Base-by-base conservation (phyloP, 2,329 filamentous ascomycete genomes). In the Drechslera avenae region DNA sequence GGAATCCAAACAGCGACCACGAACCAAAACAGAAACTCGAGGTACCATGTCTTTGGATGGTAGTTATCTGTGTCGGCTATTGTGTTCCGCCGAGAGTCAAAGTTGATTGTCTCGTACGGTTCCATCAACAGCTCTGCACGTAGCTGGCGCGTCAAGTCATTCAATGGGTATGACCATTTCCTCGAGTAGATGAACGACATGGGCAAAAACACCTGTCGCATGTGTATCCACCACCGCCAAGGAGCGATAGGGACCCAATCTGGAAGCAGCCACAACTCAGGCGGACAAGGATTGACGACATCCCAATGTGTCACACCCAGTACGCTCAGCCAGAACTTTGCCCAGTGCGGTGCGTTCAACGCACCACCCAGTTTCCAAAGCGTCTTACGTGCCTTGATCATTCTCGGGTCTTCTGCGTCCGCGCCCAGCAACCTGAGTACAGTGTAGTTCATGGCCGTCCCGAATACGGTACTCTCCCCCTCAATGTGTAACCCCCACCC, bases 211-310 rank as follows among this genome's bases (percentile, higher is more conserved):
- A 99, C 92, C 74, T 89, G 86, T n/a, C 94, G 90, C 74, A 97
- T 97, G 66, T 99, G 94, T 65, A 97, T 90, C 93, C 92, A 97
- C 92, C 93, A 97, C 60, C 91, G 81, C 91, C 91, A 96, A 0
- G 93, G 93, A 4, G 91, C 86, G 67, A 96, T 82, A 1, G 92
- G 92, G 3, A 91, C 82, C 91, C 91, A 96, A 72, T 96, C 90
- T 0, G 92, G 92, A 3, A 97, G 77, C 33, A 96, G 80, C 94
- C 94, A 99, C 36, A 97, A 73, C 76, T 99, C 94, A 0, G 94
- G 90, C 1, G 94, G 94, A 2, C 94, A 86, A 0, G 94, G 94
- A 64, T 97, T 99, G 62, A 97, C 92, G 52, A 94, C 86, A 47
- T 96, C 91, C 91, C 93, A 99, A 21, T 87, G 79, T 68, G 86